Evolutionary conservation across 1,284 basidiomycete genomes (phyloP).

Genomic region (Apiotrichum brassicae): DNA sequence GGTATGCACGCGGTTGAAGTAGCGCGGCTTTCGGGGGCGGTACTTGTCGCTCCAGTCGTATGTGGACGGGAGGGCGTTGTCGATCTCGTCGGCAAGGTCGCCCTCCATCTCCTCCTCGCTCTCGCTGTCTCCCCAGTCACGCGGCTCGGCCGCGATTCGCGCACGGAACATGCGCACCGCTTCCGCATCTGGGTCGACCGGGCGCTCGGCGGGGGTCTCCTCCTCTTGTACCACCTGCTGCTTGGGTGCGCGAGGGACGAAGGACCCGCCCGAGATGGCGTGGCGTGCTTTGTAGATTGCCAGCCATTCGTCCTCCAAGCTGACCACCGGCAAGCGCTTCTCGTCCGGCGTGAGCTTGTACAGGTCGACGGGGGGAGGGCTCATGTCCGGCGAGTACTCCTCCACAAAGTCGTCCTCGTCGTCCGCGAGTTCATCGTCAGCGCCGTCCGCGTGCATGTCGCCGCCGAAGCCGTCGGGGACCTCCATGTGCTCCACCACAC

Average conservation of each 20-base stretch:
- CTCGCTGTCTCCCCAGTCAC: constrained; percentile 34
- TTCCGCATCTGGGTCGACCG: constrained; percentile 55
- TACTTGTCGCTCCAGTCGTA: constrained; percentile 99
- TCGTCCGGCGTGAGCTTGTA: constrained; percentile 66
- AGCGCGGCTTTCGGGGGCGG: constrained; percentile 93
- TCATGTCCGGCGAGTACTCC: constrained; percentile 74
- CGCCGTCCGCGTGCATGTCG: constrained; percentile 48
- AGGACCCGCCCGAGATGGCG: constrained; percentile 69
- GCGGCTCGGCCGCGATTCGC: constrained; percentile 39
- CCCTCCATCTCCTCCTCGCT: constrained; percentile 64
- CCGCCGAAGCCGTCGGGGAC: constrained; percentile 40
- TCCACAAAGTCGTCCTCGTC: constrained; percentile 53
- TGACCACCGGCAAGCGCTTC: constrained; percentile 67
- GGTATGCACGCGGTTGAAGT: constrained; percentile 99
- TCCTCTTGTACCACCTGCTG: background rate
- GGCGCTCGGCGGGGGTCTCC: background rate
- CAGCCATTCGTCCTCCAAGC: constrained; percentile 60
- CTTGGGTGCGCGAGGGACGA: constrained; percentile 55
- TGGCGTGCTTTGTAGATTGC: constrained; percentile 55
- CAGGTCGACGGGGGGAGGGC: constrained; percentile 65
- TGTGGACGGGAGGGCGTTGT: constrained; percentile 43
- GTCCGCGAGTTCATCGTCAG: constrained; percentile 49
- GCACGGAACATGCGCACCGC: constrained; percentile 78
- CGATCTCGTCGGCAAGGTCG: constrained; percentile 69
- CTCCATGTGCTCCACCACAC: constrained; percentile 53